A percentile compares a stretch with the other conserved stretches of the same genome.
Evolutionary conservation across 1,139 yeast species (phyloP).

Genomic region (Chernovozyma sophiae-reginae): DNA sequence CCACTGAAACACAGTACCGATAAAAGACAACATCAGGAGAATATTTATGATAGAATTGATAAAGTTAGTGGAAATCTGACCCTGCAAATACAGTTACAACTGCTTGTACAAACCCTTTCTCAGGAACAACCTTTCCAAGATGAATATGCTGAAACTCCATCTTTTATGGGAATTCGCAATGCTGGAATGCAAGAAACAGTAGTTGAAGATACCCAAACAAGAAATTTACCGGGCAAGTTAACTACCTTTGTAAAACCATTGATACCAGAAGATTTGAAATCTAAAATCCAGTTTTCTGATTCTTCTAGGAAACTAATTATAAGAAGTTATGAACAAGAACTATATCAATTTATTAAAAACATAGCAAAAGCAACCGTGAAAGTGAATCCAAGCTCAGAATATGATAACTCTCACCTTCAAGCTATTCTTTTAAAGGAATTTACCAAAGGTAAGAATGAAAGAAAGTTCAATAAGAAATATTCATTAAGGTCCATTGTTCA

Average conservation of each 20-base stretch:
- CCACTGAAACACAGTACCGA: not conserved
- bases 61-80: not conserved
- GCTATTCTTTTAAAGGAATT: constrained; percentile 9
- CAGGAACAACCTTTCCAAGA: not conserved
- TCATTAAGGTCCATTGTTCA: constrained; percentile 10
- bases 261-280: constrained; percentile 9
- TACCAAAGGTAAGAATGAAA: constrained; percentile 12
- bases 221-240: constrained; percentile 6
- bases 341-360: constrained; percentile 8
- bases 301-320: constrained; percentile 8
- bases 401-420: constrained; percentile 7
- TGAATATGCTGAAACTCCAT: not conserved
- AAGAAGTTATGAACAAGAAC: constrained; percentile 10
- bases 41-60: not conserved
- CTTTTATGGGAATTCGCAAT: not conserved
- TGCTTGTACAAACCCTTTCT: not conserved
- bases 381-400: constrained; percentile 5
- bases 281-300: constrained; percentile 11
- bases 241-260: constrained; percentile 8
- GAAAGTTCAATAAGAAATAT: constrained; percentile 11
- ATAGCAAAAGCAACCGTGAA: constrained; percentile 7
- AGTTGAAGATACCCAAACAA: not conserved
- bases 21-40: constrained; percentile 1
- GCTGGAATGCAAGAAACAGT: not conserved
- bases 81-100: not conserved